Conservation (phyloP, 805 yeast genomes). For the Starmerella kuoi region DNA sequence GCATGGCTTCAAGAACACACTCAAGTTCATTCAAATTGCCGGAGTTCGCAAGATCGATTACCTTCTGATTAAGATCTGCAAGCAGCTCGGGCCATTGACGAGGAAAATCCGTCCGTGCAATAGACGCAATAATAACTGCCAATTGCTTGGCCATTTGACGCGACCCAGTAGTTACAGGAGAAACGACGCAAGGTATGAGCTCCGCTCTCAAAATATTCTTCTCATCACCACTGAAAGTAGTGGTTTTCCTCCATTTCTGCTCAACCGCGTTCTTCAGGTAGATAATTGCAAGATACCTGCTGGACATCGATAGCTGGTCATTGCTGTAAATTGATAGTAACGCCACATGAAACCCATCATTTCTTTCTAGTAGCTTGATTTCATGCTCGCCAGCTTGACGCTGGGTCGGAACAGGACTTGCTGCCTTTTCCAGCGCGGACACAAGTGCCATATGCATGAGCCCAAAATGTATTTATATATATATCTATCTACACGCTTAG, state of each 20-base stretch:
- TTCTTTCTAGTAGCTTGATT: conserved; percentile 6
- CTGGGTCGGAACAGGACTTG: conserved; percentile 13
- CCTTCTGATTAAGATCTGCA: conserved; percentile 36
- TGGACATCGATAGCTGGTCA: conserved; percentile 24
- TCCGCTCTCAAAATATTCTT: conserved; percentile 38
- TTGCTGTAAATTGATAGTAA: conserved; percentile 20
- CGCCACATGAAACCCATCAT: conserved; percentile 16
- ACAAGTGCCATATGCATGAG: conserved; percentile 14
- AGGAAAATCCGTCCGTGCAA: conserved; percentile 79
- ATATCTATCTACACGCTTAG: too few relatives aligned
- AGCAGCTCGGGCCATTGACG: conserved; percentile 73
- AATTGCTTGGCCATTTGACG: conserved; percentile 65
- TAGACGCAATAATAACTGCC: conserved; percentile 68
- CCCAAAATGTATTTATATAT: too few relatives aligned
- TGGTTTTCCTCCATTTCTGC: conserved; percentile 66
- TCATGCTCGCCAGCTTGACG: conserved; percentile 20
- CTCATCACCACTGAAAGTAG: conserved; percentile 51
- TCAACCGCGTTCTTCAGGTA: conserved; percentile 82
- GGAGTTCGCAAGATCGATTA: not conserved
- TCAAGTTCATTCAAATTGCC: conserved; percentile 36
- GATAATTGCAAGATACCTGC: conserved; percentile 78
- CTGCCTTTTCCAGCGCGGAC: conserved; percentile 19
- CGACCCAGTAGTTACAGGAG: conserved; percentile 36
- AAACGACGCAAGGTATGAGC: conserved; percentile 19
- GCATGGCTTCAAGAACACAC: conserved; percentile 53